Evolutionary conservation across 495 filamentous ascomycete species (phyloP), one percentile per base, ranked within the genome.

Genomic region (Xylaria nigripes): DNA sequence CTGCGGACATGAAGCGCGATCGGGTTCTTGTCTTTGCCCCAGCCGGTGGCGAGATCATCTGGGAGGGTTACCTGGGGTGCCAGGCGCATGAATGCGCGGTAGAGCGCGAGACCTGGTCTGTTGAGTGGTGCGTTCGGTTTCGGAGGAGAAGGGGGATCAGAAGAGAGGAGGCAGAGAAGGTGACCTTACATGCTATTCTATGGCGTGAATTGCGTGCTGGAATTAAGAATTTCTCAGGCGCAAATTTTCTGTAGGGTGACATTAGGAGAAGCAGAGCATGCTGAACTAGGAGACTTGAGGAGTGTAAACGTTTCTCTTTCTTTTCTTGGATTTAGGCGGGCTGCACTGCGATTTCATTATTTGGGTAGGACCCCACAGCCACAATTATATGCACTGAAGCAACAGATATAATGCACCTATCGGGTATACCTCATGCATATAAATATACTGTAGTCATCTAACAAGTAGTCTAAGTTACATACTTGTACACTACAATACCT

Each of bases 51-150:
- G 67, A 68, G 72, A 61, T 60, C 70, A 64, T 55, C 61, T 53
- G 57, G 68, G 50, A 76, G 60, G n/a, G 75, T 70, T 47, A 85
- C 63, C 49, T 65, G 71, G 18, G 68, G 62, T 61, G 72, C 82
- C 72, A 80, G 79, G 56, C 76, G 80, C 30, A 90, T 71, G 59
- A 93, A 81, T 27, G 84, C 80, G 59, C 84, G 76, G 67, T 85
- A 90, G 48, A 93, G 83, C 30, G 86, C 81, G 61, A 86, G 72
- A 64, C 85, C 86, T 90, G 57, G 15, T 10, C n/a, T 13, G n/a
- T n/a, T n/a, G 32, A 15, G 18, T 54, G 27, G 22, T 55, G 24
- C 16, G 36, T 4, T 5, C 5, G 2, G 6, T 5, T 40, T 8
- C 36, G 50, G 30, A 41, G 22, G 16, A 19, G 45, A 15, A 29